phyloP scores from a whole-genome alignment of 148 eudicot genomes.

The Vaccinium darrowii region DNA sequence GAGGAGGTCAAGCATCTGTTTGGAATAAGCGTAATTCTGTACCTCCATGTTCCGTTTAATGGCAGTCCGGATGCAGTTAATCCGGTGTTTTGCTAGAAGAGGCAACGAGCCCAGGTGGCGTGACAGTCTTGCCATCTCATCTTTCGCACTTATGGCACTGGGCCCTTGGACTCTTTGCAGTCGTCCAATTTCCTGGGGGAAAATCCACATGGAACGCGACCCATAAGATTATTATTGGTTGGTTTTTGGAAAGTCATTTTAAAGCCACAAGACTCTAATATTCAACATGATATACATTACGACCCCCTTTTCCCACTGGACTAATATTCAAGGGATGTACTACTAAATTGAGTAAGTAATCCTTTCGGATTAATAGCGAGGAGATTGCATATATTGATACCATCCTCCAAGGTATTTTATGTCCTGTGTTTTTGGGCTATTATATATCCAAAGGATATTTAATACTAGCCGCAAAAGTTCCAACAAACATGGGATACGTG shows the following conservation, averaged over 20 bases:
- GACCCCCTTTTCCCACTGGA: not conserved
- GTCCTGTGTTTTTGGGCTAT: not conserved
- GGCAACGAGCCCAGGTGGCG: constrained; percentile 96
- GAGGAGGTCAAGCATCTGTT: constrained; percentile 93
- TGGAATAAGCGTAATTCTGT: constrained; percentile 80
- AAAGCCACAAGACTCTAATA: not conserved
- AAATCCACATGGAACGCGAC: not conserved
- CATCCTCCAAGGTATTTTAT: not conserved
- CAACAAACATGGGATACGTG: not conserved
- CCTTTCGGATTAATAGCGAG: not conserved
- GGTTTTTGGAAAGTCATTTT: not conserved
- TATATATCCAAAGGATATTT: not conserved
- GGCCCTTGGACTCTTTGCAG: constrained; percentile 88
- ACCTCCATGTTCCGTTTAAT: constrained; percentile 96
- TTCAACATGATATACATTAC: not conserved
- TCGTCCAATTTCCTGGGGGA: constrained; percentile 81
- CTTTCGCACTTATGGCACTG: constrained; percentile 89
- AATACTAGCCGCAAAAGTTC: not conserved
- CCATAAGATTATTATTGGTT: not conserved
- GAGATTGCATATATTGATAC: not conserved
- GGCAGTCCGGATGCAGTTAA: constrained; percentile 92
- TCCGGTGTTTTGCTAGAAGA: constrained; percentile 88
- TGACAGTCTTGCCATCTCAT: constrained; percentile 89
- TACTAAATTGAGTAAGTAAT: not conserved
- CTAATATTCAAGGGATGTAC: not conserved